A percentile compares a stretch with the other conserved stretches of the same genome.
Evolutionary conservation across 129 eudicot species (phyloP).

Genomic region (Lactuca sativa): DNA sequence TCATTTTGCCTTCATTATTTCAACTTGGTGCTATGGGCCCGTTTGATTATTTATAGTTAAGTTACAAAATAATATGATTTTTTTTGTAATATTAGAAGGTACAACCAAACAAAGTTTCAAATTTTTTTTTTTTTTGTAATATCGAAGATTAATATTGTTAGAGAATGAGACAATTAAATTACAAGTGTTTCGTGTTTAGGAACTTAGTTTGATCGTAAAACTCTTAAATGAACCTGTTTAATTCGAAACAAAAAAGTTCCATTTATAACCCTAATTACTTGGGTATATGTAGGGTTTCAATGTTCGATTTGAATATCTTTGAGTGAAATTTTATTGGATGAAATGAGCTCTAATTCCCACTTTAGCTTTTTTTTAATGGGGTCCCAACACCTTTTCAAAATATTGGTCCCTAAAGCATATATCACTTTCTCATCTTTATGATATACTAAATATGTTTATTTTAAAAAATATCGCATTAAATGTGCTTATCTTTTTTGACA

Average conservation of each 20-base stretch:
- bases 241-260: not conserved
- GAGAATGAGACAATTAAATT: no score
- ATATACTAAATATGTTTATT: no score
- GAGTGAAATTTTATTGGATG: not conserved
- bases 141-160: no score
- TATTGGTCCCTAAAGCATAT: not conserved
- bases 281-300: no score
- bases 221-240: no score
- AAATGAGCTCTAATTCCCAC: not conserved
- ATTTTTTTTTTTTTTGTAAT: no score
- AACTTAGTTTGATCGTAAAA: not conserved
- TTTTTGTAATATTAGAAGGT: no score
- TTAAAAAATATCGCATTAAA: not conserved
- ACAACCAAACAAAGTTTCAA: no score
- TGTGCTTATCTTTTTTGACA: not conserved
- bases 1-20: no score
- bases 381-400: slow-evolving; percentile 5
- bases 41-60: not conserved
- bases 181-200: not conserved
- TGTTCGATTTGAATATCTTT: not conserved
- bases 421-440: slow-evolving; percentile 7
- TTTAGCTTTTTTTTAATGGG: not conserved
- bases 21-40: not conserved
- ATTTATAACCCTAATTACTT: not conserved
- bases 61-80: no score